These are phyloP conservation scores for Platismatia glauca DNA, from an alignment of 495 filamentous ascomycete species.

Conservation along the genomic window DNA sequence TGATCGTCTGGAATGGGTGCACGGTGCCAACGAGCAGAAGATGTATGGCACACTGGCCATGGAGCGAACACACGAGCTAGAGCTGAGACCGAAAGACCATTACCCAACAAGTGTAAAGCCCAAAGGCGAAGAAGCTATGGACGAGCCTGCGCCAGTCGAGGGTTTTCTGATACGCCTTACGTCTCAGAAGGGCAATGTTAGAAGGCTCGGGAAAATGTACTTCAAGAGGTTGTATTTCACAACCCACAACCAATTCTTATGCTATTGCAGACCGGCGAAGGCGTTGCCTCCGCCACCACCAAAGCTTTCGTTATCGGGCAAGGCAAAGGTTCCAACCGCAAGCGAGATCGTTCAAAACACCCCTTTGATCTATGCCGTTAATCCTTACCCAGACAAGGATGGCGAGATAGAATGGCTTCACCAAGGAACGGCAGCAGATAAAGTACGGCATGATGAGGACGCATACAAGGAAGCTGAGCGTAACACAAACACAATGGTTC, in stretches of 20 bases:
- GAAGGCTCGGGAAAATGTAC: constrained; percentile 55
- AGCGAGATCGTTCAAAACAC: constrained; percentile 49
- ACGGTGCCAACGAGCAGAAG: constrained; percentile 58
- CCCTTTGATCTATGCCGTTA: constrained; percentile 54
- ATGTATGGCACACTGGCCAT: constrained; percentile 72
- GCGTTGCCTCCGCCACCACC: constrained; percentile 60
- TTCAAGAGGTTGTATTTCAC: constrained; percentile 65
- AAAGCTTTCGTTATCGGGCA: constrained; percentile 33
- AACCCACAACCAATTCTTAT: constrained; percentile 57
- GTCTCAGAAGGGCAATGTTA: constrained; percentile 51
- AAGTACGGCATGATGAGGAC: constrained; percentile 47
- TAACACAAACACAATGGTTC: constrained; percentile 49
- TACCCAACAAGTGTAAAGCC: constrained; percentile 54
- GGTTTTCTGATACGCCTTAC: constrained; percentile 66
- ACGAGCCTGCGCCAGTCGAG: constrained; percentile 59
- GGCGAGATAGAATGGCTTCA: constrained; percentile 52
- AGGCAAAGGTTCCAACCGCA: constrained; percentile 44
- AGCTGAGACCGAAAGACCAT: constrained; percentile 61
- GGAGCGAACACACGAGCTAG: constrained; percentile 64
- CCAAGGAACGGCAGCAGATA: constrained; percentile 34
- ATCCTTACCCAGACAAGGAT: constrained; percentile 51
- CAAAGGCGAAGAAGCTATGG: constrained; percentile 56
- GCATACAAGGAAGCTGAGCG: constrained; percentile 55
- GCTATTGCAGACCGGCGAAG: constrained; percentile 58
- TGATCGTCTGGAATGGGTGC: constrained; percentile 66